These are phyloP conservation scores for Botrytis aclada DNA, from an alignment of 2,329 filamentous ascomycete species.

Conservation along the genomic window DNA sequence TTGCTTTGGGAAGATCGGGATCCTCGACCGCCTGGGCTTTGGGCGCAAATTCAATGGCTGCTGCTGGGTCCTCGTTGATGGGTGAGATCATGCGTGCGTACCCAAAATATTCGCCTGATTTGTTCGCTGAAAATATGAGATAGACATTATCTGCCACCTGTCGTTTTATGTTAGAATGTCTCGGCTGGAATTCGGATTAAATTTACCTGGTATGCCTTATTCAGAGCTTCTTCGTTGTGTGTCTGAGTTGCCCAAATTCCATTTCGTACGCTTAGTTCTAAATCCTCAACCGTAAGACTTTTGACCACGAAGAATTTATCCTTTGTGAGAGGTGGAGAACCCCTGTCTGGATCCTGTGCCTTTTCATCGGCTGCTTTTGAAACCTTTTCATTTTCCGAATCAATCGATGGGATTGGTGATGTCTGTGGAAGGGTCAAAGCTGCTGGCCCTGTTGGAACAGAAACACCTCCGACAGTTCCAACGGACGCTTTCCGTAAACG, in stretches of 20 bases:
- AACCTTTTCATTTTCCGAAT: conserved; percentile 38
- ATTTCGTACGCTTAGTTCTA: conserved; percentile 83
- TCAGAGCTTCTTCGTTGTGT: conserved; percentile 84
- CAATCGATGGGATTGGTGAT: conserved; percentile 30
- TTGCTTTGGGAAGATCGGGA: conserved; percentile 72
- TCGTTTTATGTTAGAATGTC: conserved; percentile 19
- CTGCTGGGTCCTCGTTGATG: conserved; percentile 73
- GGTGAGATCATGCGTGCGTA: conserved; percentile 87
- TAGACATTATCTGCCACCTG: conserved; percentile 82
- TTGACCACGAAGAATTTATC: conserved; percentile 92
- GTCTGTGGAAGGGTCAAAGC: conserved; percentile 30
- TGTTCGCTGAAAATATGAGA: conserved; percentile 93
- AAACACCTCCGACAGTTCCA: conserved; percentile 34
- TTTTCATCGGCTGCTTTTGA: conserved; percentile 20
- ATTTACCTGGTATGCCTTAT: conserved; percentile 75
- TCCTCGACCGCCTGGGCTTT: conserved; percentile 57
- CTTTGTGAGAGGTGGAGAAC: conserved; percentile 37
- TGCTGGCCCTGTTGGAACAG: conserved; percentile 35
- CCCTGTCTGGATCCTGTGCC: conserved; percentile 15
- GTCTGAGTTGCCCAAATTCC: conserved; percentile 92
- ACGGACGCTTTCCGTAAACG: conserved; percentile 62
- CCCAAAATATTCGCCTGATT: conserved; percentile 94
- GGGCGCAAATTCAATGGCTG: conserved; percentile 66
- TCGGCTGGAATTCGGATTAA: conserved; percentile 15
- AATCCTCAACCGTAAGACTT: conserved; percentile 84